Evolutionary conservation across 441 rosid genomes (phyloP).

Genomic region (Hura crepitans): DNA sequence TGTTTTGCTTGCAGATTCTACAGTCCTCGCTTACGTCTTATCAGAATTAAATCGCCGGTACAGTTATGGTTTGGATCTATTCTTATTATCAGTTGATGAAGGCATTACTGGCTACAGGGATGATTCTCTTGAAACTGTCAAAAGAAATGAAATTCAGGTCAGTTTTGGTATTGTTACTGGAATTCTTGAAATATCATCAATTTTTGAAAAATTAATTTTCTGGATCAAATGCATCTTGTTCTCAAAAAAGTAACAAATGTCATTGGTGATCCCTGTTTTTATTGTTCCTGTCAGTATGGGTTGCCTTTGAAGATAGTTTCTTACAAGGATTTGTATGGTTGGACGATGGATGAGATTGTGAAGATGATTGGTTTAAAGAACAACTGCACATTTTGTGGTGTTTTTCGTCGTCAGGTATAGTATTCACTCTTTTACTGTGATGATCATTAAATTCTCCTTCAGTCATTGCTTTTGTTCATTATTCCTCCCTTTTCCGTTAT

Average conservation of each 20-base stretch:
- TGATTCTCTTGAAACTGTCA: conserved; percentile 62
- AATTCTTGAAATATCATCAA: background rate
- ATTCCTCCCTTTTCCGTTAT: background rate
- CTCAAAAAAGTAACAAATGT: too few species aligned
- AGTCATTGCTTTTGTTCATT: background rate
- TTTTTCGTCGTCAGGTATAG: conserved; percentile 81
- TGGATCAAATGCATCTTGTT: background rate
- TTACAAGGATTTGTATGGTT: conserved; percentile 91
- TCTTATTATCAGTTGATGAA: conserved; percentile 81
- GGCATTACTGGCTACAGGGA: conserved; percentile 91
- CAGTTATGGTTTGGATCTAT: conserved; percentile 67
- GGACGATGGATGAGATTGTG: conserved; percentile 98
- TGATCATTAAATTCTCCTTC: background rate
- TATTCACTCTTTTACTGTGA: background rate
- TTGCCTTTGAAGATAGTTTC: conserved; percentile 80
- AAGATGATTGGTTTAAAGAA: conserved; percentile 88
- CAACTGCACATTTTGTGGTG: conserved; percentile 94
- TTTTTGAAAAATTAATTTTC: background rate
- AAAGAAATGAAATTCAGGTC: conserved; percentile 69
- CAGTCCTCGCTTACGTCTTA: conserved; percentile 74
- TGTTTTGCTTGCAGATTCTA: conserved; percentile 54
- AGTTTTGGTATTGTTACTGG: background rate
- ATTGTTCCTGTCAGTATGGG: conserved; percentile 49
- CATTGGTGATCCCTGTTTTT: background rate
- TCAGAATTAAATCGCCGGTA: conserved; percentile 72